Evolutionary conservation across 371 early-diverging fungal species (phyloP), one percentile per base, ranked within the genome.

Genomic region (Mucor circinelloides): DNA sequence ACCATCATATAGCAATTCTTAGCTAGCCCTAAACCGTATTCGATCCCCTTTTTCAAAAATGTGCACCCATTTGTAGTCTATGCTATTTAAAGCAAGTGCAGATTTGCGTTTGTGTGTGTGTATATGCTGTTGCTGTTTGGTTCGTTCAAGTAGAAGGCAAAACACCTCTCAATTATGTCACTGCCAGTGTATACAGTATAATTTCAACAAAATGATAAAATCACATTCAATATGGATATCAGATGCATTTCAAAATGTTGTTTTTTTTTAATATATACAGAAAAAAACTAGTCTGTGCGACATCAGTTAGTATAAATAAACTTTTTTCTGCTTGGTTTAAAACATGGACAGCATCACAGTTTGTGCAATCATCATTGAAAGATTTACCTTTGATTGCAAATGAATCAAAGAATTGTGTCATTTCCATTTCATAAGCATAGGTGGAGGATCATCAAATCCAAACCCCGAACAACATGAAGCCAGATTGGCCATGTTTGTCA

Each of bases 31-130:
- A 50, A 55, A 55, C 10, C 17, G 32, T 56, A 56, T 19, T 56
- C 31, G 56, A 32, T 56, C 32, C 56, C 32, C 32, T 56, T 56
- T 48, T 30, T 32, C 8, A 31, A 54, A 54, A 25, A 27, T 52
- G 52, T 52, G 27, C 12, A 50, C 25, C 9, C 50, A 50, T 5
- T 9, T 27, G 27, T 0, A 13, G 13, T 25, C 52, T 52, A 52
- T 13, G 27, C 52, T 52, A 52, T 52, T 52, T 52, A 52, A 52
- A 52, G 52, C 52, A 52, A 52, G 52, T 15, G 52, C 52, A 52
- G 52, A 27, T 52, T 52, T 52, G 27, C 23, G 52, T 52, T 25
- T 3, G 5, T 21, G 2, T 23, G 10, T 9, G 2, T 8, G 25
- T 9, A 12, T 23, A 1, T 25, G 21, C 10, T 34, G 34, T 34